Percentiles rank a stretch among this genome's conserved stretches.
Evolutionary conservation across 148 eudicot genomes (phyloP).

Genomic region (Pharnaceum exiguum): DNA sequence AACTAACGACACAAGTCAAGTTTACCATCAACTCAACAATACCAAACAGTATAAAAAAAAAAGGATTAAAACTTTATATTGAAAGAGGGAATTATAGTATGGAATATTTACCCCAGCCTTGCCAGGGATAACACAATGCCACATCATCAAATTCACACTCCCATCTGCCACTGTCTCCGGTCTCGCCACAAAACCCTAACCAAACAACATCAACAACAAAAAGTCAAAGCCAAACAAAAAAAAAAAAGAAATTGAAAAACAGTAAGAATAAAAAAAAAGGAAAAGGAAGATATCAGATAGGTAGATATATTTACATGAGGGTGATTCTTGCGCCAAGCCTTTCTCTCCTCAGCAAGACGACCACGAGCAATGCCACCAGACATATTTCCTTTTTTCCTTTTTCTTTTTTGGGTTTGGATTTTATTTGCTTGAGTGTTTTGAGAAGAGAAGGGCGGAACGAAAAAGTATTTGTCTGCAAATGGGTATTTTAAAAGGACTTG

Average conservation of each 20-base stretch:
- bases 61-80: no score
- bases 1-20: no score
- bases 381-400: slow-evolving; percentile 26
- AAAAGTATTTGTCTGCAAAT: no score
- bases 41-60: neutral
- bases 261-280: neutral
- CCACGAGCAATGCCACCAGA: slow-evolving; percentile 80
- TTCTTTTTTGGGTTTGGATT: slow-evolving; percentile 12
- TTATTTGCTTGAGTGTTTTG: no score
- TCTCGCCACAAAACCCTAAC: slow-evolving; percentile 87
- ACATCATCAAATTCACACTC: slow-evolving; percentile 62
- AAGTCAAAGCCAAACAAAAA: neutral
- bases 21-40: no score
- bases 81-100: no score
- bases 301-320: no score
- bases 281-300: no score
- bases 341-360: slow-evolving; percentile 78
- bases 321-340: slow-evolving; percentile 87
- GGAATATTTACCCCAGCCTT: slow-evolving; percentile 52
- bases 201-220: neutral
- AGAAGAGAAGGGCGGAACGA: no score
- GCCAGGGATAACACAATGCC: slow-evolving; percentile 88
- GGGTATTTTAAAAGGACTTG: no score
- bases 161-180: slow-evolving; percentile 75
- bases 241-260: neutral